These are phyloP conservation scores for Fraxinus americana DNA, from an alignment of 257 asterid genomes.

Conservation along the genomic window DNA sequence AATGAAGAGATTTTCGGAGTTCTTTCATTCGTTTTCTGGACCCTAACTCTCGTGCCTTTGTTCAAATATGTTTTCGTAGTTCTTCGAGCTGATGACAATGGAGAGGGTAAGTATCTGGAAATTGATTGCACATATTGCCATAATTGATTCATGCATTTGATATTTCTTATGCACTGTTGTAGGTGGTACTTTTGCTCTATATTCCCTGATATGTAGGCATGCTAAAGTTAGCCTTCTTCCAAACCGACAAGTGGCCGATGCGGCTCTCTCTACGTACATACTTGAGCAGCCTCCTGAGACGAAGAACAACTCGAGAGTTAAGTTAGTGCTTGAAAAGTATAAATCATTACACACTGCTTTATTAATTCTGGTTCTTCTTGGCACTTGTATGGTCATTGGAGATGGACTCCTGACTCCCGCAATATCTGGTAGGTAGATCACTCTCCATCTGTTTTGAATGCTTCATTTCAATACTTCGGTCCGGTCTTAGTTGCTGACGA, in stretches of 20 bases:
- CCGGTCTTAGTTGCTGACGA: constrained; percentile 17
- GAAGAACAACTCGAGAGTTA: constrained; percentile 64
- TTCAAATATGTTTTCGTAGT: constrained; percentile 88
- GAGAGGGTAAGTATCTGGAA: constrained; percentile 70
- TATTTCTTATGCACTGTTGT: constrained; percentile 28
- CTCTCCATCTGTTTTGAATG: not conserved
- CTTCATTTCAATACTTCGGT: constrained; percentile 9
- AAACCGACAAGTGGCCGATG: constrained; percentile 82
- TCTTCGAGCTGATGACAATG: constrained; percentile 94
- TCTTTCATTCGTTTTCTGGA: constrained; percentile 94
- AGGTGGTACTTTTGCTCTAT: constrained; percentile 98
- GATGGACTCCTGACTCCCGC: constrained; percentile 98
- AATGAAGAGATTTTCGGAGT: constrained; percentile 94
- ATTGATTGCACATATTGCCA: not conserved
- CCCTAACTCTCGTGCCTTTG: constrained; percentile 85
- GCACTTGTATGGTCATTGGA: constrained; percentile 99
- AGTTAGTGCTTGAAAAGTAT: constrained; percentile 82
- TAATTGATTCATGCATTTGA: constrained; percentile 9
- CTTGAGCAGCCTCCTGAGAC: constrained; percentile 71
- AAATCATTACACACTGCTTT: constrained; percentile 80
- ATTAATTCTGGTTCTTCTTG: constrained; percentile 78
- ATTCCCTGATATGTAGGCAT: constrained; percentile 92
- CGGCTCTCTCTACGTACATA: constrained; percentile 87
- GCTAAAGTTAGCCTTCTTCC: constrained; percentile 97
- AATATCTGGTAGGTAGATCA: constrained; percentile 63